These are phyloP conservation scores for Pyricularia pennisetigena DNA, from an alignment of 2,329 filamentous ascomycete species.

Conservation along the genomic window DNA sequence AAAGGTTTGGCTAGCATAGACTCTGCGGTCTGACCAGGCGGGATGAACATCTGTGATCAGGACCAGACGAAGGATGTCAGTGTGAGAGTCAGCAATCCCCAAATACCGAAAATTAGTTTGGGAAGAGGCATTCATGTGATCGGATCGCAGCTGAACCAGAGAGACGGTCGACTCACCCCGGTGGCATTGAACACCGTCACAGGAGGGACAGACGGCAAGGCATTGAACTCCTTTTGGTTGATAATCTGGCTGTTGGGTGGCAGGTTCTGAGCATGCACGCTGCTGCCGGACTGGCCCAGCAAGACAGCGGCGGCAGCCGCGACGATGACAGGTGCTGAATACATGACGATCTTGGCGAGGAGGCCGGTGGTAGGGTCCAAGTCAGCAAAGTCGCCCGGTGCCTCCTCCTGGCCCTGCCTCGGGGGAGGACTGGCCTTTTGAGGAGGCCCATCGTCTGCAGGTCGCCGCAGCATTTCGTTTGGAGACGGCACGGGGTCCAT, in stretches of 20 bases:
- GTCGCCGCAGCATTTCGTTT: not conserved
- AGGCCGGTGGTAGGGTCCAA: not conserved
- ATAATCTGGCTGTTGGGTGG: slow-evolving; percentile 30
- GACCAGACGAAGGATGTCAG: not conserved
- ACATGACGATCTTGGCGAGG: not conserved
- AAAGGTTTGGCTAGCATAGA: slow-evolving; percentile 29
- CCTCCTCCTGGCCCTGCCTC: not conserved
- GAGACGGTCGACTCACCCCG: slow-evolving; percentile 16
- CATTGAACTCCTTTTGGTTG: slow-evolving; percentile 32
- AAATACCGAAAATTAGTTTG: too few species aligned
- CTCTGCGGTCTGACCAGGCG: slow-evolving; percentile 29
- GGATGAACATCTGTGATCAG: slow-evolving; percentile 23
- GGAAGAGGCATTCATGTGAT: not conserved
- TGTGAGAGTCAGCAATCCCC: not conserved
- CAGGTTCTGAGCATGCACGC: slow-evolving; percentile 1
- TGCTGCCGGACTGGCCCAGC: not conserved
- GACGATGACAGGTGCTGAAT: not conserved
- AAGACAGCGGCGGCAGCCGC: not conserved
- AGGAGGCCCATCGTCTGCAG: not conserved
- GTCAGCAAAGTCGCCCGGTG: not conserved
- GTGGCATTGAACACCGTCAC: slow-evolving; percentile 24
- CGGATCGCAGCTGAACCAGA: not conserved
- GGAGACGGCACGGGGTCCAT: not conserved
- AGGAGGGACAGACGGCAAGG: slow-evolving; percentile 26
- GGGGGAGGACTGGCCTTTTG: not conserved